Evolutionary conservation across 148 eudicot species (phyloP).

Genomic region (Rhododendron mucronatum): DNA sequence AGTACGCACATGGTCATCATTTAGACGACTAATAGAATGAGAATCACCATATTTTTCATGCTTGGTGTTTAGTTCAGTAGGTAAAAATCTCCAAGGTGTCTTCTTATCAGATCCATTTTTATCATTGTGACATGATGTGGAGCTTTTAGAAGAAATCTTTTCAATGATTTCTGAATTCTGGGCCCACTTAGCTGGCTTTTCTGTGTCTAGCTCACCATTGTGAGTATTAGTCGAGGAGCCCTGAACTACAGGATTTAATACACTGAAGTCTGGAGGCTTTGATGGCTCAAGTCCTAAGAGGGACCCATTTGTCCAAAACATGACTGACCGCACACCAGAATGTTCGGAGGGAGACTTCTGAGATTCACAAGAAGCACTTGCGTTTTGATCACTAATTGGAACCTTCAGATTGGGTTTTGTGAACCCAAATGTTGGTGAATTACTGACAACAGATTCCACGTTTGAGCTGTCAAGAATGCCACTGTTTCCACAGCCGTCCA

Average conservation of each 20-base stretch:
- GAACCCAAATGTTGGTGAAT: conserved; percentile 23
- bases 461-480: conserved; percentile 19
- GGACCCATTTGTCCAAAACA: conserved; percentile 85
- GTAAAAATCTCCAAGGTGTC: conserved; percentile 27
- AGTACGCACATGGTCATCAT: conserved; percentile 14
- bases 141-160: conserved; percentile 15
- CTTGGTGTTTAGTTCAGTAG: conserved; percentile 29
- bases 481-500: conserved; percentile 9
- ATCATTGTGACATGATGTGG: conserved; percentile 17
- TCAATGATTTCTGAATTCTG: conserved; percentile 19
- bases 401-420: conserved; percentile 10
- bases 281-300: conserved; percentile 87
- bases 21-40: conserved; percentile 16
- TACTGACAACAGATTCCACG: conserved; percentile 24
- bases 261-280: conserved; percentile 71
- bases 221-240: conserved; percentile 14
- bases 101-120: conserved; percentile 25
- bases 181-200: conserved; percentile 20
- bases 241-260: conserved; percentile 20
- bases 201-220: conserved; percentile 20
- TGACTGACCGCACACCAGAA: conserved; percentile 34
- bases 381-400: conserved; percentile 8
- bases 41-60: conserved; percentile 18
- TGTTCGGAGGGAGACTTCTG: conserved; percentile 29
- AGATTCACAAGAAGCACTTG: conserved; percentile 17